These are phyloP conservation scores for Tuber magnatum DNA, from an alignment of 495 filamentous ascomycete species.

Conservation along the genomic window DNA sequence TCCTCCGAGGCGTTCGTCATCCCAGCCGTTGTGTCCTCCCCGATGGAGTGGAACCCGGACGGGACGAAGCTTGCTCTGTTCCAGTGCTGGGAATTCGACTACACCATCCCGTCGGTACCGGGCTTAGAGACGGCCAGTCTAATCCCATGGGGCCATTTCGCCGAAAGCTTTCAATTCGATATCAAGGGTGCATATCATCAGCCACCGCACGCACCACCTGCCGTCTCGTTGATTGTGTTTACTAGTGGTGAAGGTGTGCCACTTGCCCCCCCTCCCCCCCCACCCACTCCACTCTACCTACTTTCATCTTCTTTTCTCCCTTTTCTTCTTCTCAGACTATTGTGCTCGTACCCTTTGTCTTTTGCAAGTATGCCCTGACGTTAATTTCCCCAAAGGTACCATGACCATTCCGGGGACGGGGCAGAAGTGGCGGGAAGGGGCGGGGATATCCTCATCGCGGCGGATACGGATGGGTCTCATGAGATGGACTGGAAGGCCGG, in stretches of 20 bases:
- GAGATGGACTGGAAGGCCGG: constrained; percentile 3
- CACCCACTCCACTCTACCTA: no score
- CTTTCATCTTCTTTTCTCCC: not conserved
- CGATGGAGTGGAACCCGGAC: not conserved
- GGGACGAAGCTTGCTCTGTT: not conserved
- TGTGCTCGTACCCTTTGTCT: not conserved
- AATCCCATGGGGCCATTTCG: not conserved
- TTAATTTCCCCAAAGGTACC: not conserved
- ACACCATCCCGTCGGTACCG: not conserved
- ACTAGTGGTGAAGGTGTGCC: not conserved
- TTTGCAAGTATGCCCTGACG: not conserved
- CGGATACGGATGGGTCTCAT: not conserved
- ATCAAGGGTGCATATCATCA: not conserved
- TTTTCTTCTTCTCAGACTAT: not conserved
- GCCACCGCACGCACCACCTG: not conserved
- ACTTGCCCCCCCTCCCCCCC: not conserved
- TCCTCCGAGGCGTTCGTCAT: not conserved
- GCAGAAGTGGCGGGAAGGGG: not conserved
- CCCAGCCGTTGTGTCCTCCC: not conserved
- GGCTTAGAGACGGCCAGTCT: not conserved
- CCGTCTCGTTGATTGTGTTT: not conserved
- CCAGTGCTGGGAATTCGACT: not conserved
- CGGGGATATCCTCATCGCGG: not conserved
- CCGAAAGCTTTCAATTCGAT: constrained; percentile 1
- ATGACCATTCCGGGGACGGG: not conserved